These are phyloP conservation scores for Aspergillus indologenus DNA, from an alignment of 495 filamentous ascomycete species.

Conservation along the genomic window DNA sequence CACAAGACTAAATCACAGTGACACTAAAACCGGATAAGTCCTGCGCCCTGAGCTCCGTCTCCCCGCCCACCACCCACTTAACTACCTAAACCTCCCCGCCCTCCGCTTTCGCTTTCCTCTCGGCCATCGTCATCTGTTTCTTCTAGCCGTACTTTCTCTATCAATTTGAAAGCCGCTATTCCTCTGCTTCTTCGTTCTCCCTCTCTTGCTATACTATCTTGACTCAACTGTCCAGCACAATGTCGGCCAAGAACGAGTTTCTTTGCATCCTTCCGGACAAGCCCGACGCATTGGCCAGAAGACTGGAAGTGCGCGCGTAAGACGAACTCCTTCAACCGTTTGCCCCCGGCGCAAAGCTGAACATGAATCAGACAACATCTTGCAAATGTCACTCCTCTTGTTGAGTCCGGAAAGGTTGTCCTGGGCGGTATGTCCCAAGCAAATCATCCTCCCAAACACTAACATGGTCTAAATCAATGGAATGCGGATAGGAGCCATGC, in stretches of 20 bases:
- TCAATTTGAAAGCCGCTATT: not conserved
- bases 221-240: constrained; percentile 14
- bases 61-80: not conserved
- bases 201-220: not conserved
- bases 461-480: not conserved
- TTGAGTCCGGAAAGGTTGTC: constrained; percentile 33
- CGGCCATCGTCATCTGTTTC: no score
- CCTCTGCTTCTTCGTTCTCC: not conserved
- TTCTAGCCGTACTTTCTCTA: no score
- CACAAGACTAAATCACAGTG: not conserved
- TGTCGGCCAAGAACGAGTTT: constrained; percentile 66
- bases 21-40: not conserved
- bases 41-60: not conserved
- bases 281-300: constrained; percentile 58
- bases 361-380: constrained; percentile 30
- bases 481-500: constrained; percentile 56
- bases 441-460: not conserved
- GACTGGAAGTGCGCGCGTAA: constrained; percentile 70
- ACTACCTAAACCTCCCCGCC: no score
- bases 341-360: constrained; percentile 3
- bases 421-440: constrained; percentile 34
- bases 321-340: constrained; percentile 25
- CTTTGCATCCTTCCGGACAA: constrained; percentile 82
- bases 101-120: not conserved
- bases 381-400: constrained; percentile 32